Evolutionary conservation across 495 filamentous ascomycete genomes (phyloP).

Genomic region (Coniosporium apollinis): DNA sequence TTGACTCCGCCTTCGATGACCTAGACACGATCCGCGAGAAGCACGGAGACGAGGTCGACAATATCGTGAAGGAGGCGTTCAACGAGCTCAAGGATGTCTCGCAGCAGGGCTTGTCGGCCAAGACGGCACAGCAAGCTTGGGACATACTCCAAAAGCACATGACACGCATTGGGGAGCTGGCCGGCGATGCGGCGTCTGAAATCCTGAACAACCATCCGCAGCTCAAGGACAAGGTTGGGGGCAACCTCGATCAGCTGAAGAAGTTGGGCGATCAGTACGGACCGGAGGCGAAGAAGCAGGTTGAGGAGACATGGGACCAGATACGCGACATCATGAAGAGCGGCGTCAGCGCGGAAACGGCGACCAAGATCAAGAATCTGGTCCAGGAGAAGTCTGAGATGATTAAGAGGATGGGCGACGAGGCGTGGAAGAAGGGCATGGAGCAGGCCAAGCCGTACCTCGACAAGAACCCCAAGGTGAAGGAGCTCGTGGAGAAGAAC

Average conservation of each 20-base stretch:
- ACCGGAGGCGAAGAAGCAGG: constrained; percentile 50
- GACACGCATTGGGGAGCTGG: constrained; percentile 33
- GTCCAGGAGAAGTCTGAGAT: constrained; percentile 49
- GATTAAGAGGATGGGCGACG: constrained; percentile 41
- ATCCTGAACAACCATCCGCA: constrained; percentile 49
- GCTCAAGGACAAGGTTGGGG: constrained; percentile 50
- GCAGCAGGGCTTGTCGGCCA: constrained; percentile 33
- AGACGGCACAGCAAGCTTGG: constrained; percentile 34
- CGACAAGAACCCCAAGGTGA: constrained; percentile 49
- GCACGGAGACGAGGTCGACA: constrained; percentile 44
- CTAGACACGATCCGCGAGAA: constrained; percentile 40
- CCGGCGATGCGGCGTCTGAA: constrained; percentile 36
- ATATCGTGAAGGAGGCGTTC: constrained; percentile 42
- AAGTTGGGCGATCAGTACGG: constrained; percentile 45
- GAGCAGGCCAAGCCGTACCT: constrained; percentile 44
- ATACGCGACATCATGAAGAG: constrained; percentile 36
- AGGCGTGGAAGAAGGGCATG: constrained; percentile 45
- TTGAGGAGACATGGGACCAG: constrained; percentile 47
- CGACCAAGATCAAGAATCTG: constrained; percentile 36
- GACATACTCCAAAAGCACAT: constrained; percentile 36
- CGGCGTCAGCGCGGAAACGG: constrained; percentile 32
- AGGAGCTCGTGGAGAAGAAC: constrained; percentile 46
- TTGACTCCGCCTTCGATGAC: constrained; percentile 45
- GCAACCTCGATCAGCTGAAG: constrained; percentile 42
- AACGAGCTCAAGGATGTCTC: constrained; percentile 35